Evolutionary conservation across 345 rosid species (phyloP).

Genomic region (Eucalyptus regnans): DNA sequence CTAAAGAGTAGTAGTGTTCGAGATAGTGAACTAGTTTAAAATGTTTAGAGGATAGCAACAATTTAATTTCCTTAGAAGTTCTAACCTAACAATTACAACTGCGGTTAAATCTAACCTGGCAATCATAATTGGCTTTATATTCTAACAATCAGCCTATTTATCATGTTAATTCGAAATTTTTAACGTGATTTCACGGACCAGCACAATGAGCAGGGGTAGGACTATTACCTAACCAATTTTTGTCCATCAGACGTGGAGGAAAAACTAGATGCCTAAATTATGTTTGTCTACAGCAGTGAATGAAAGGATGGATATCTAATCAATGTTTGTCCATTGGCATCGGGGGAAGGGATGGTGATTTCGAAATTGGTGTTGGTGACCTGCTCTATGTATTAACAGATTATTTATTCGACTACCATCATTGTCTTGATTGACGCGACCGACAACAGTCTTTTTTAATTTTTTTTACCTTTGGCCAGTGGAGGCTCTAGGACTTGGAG

Average conservation of each 20-base stretch:
- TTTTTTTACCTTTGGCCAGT: too few relatives aligned
- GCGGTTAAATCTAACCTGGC: too few relatives aligned
- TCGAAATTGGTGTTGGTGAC: neutral
- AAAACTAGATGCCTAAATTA: neutral
- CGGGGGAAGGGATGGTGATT: neutral
- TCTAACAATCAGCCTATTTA: neutral
- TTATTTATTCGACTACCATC: too few relatives aligned
- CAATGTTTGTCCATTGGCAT: neutral
- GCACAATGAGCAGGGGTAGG: neutral
- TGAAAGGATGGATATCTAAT: too few relatives aligned
- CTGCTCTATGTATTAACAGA: neutral
- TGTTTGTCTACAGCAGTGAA: too few relatives aligned
- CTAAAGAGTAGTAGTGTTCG: neutral
- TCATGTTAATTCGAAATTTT: too few relatives aligned
- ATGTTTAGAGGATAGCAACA: too few relatives aligned
- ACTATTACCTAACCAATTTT: neutral
- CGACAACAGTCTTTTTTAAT: too few relatives aligned
- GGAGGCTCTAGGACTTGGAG: too few relatives aligned
- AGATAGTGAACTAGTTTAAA: neutral
- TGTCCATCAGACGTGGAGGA: neutral
- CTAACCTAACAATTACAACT: neutral
- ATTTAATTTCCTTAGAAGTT: too few relatives aligned
- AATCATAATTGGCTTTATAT: neutral
- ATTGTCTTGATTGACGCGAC: too few relatives aligned
- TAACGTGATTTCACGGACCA: neutral